Percentiles rank a stretch among this genome's conserved stretches.
phyloP scores from a whole-genome alignment of 2,329 filamentous ascomycete genomes.

The Penicillium sp. region DNA sequence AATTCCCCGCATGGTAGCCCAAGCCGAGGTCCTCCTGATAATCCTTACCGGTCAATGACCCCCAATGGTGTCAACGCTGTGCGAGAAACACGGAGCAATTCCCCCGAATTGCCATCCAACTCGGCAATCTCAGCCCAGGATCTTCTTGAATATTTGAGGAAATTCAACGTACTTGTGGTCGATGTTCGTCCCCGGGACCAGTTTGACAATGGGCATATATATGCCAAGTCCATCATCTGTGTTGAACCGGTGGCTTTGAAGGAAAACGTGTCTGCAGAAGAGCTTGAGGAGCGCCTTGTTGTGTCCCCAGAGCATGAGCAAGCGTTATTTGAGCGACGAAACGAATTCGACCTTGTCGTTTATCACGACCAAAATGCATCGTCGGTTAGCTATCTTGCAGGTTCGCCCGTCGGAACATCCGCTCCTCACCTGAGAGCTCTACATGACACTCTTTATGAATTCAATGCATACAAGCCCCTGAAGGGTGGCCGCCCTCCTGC shows the following conservation, averaged over 20 bases:
- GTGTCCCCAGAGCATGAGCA: slow-evolving; percentile 62
- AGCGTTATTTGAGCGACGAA: slow-evolving; percentile 67
- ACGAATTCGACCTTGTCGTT: slow-evolving; percentile 82
- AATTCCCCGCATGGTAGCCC: slow-evolving; percentile 36
- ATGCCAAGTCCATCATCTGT: slow-evolving; percentile 80
- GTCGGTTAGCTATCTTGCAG: slow-evolving; percentile 58
- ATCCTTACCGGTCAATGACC: slow-evolving; percentile 46
- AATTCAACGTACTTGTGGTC: slow-evolving; percentile 72
- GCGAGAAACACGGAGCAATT: slow-evolving; percentile 43
- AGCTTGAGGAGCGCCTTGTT: slow-evolving; percentile 55
- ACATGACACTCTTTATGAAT: slow-evolving; percentile 77
- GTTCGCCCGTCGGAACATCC: slow-evolving; percentile 47
- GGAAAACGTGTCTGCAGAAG: slow-evolving; percentile 64
- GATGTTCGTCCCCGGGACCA: slow-evolving; percentile 78
- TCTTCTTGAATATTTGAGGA: slow-evolving; percentile 68
- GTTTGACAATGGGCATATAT: slow-evolving; percentile 88
- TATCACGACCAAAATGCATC: slow-evolving; percentile 77
- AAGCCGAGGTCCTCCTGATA: slow-evolving; percentile 39
- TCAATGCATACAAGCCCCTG: slow-evolving; percentile 76
- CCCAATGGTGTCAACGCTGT: slow-evolving; percentile 42
- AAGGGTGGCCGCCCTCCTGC: slow-evolving; percentile 67
- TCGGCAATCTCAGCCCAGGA: slow-evolving; percentile 67
- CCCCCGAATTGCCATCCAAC: slow-evolving; percentile 54
- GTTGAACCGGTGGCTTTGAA: slow-evolving; percentile 79
- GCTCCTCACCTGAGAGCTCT: slow-evolving; percentile 67